phyloP scores from a whole-genome alignment of 805 yeast species.

The Metschnikowia cerradonensis region DNA sequence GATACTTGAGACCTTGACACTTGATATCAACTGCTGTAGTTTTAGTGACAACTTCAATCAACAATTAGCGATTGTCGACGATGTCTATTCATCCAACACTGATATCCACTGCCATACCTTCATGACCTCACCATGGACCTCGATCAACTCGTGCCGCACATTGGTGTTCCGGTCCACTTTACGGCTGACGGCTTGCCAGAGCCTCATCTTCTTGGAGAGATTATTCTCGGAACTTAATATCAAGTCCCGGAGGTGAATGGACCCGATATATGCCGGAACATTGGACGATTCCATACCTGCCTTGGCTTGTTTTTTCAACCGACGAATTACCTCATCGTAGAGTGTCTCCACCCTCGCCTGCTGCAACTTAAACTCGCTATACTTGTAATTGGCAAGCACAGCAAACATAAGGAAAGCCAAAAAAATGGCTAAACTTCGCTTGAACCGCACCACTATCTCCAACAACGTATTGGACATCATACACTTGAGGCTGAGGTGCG shows the following conservation, averaged over 20 bases:
- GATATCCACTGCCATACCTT: constrained; percentile 82
- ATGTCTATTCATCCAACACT: constrained; percentile 3
- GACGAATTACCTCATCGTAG: constrained; percentile 45
- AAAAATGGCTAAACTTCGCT: constrained; percentile 16
- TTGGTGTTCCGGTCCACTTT: constrained; percentile 64
- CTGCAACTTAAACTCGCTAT: constrained; percentile 34
- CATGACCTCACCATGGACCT: constrained; percentile 82
- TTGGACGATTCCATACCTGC: constrained; percentile 24
- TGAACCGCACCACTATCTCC: constrained; percentile 29
- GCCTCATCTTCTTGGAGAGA: constrained; percentile 28
- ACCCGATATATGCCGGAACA: constrained; percentile 50
- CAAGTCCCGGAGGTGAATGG: constrained; percentile 69
- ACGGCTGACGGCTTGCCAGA: constrained; percentile 58
- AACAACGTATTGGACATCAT: constrained; percentile 50
- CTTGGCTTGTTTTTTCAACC: constrained; percentile 46
- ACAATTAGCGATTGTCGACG: no score
- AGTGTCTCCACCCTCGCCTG: constrained; percentile 43
- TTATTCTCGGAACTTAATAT: constrained; percentile 43
- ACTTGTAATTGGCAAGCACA: constrained; percentile 24
- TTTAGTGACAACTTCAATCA: no score
- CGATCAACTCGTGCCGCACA: constrained; percentile 58
- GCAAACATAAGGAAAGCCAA: constrained; percentile 15
- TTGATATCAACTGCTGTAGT: no score
- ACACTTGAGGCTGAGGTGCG: constrained; percentile 56
- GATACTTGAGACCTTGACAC: no score